Evolutionary conservation across 208 protist genomes (phyloP), one percentile per base, ranked within the genome.

Genomic region (Wallacemonas collosoma): DNA sequence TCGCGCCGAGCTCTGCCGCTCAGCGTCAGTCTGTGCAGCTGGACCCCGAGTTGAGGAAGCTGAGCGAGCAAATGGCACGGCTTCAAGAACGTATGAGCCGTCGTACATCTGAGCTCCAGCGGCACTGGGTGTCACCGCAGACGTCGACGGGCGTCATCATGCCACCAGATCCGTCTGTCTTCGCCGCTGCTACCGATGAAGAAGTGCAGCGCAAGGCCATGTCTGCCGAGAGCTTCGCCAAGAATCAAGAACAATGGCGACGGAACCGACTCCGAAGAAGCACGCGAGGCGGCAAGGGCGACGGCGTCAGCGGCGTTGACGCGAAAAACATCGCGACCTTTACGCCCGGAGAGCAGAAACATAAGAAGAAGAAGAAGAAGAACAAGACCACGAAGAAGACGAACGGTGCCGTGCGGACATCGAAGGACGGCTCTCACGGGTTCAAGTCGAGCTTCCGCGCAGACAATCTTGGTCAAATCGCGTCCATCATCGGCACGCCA

Each of bases 171-270:
- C 86, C 89, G 4, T 74, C 75, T n/a, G 89, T 94, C 2, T 80
- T 83, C 36, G 43, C 74, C 39, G 85, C 79, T 0, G 71, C 71
- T 3, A 86, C 57, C 3, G 90, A 95, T 47, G 80, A 76, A 0
- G 87, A 93, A 56, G 71, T 93, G 6, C 78, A 85, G 56, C 82
- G 91, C 70, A 61, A 81, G 40, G 89, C 89, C 8, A 56, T 80
- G 57, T 71, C 85, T 6, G 86, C 83, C 0, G 80, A 90, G 62
- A 77, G 82, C 38, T 90, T 91, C 57, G 76, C 82, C 3, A 74
- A 73, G 64, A 77, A 62, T 35, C 67, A 82, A 47, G 41, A 43
- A 39, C 51, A 72, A 60, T 69, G 71, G 44, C 74, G 65, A 15
- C 48, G 35, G 15, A 67, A 75, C 57, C 69, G 43, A 5, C 57